These are phyloP conservation scores for Xylariaceae sp. DNA, from an alignment of 2,329 filamentous ascomycete genomes.

Conservation along the genomic window DNA sequence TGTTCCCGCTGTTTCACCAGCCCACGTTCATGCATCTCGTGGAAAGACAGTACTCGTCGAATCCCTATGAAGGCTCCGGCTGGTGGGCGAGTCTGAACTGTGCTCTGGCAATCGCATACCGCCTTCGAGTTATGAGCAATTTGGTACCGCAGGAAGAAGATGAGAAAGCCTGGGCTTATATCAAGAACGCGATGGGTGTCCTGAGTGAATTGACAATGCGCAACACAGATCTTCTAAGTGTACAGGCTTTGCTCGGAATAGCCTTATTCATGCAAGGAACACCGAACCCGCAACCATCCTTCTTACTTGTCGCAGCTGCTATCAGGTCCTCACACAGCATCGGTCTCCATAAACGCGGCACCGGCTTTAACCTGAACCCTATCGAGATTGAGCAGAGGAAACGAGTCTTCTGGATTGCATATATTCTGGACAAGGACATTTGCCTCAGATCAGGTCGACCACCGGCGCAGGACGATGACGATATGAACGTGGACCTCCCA, in stretches of 20 bases:
- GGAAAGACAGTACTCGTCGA: constrained; percentile 84
- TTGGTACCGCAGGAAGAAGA: constrained; percentile 87
- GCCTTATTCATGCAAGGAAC: constrained; percentile 92
- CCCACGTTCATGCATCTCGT: constrained; percentile 98
- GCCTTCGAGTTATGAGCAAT: constrained; percentile 92
- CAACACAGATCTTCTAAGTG: constrained; percentile 89
- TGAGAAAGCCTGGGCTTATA: constrained; percentile 86
- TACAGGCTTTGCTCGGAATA: constrained; percentile 91
- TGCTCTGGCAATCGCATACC: constrained; percentile 85
- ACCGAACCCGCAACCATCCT: constrained; percentile 91
- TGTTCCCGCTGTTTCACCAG: constrained; percentile 96
- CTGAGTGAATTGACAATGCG: constrained; percentile 91
- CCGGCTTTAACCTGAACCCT: constrained; percentile 86
- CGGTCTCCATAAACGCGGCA: constrained; percentile 87
- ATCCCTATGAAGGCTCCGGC: constrained; percentile 90
- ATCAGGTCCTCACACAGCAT: constrained; percentile 90
- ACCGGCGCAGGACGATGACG: constrained; percentile 58
- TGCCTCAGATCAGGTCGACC: constrained; percentile 56
- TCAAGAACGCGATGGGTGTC: constrained; percentile 95
- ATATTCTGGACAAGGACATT: constrained; percentile 60
- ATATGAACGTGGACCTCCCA: constrained; percentile 93
- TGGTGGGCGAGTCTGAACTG: constrained; percentile 99
- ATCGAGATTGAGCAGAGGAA: constrained; percentile 87
- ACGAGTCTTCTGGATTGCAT: constrained; percentile 61
- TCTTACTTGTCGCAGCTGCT: constrained; percentile 83